Conservation (phyloP, 1,139 yeast genomes). For the Saccharomycopsis hybrid region DNA sequence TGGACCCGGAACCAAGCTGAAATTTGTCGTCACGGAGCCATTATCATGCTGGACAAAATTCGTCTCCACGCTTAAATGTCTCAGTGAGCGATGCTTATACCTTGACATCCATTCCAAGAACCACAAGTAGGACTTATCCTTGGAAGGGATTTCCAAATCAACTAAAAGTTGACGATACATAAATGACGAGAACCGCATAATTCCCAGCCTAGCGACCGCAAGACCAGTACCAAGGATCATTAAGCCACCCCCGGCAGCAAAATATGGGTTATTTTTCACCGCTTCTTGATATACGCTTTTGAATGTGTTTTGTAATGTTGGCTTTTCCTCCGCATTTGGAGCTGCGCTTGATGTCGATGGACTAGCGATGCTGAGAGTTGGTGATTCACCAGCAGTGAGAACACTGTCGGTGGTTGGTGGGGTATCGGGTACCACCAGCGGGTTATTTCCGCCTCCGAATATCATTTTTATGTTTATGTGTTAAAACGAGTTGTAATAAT, state of each 20-base stretch:
- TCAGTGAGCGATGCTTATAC: constrained; percentile 61
- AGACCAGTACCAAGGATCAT: constrained; percentile 89
- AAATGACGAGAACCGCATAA: constrained; percentile 56
- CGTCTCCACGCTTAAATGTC: constrained; percentile 90
- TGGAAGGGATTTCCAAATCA: constrained; percentile 88
- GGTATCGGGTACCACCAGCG: too few species aligned
- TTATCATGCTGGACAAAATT: constrained; percentile 84
- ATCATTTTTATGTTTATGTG: too few species aligned
- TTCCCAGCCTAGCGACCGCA: constrained; percentile 70
- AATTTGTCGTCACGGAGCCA: constrained; percentile 83
- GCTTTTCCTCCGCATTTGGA: not conserved
- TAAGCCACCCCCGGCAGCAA: constrained; percentile 96
- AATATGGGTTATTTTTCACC: constrained; percentile 75
- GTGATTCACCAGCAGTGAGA: too few species aligned
- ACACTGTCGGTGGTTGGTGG: too few species aligned
- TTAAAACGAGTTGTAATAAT: too few species aligned
- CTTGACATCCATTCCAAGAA: constrained; percentile 95
- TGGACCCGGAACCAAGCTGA: constrained; percentile 93
- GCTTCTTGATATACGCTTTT: constrained; percentile 32
- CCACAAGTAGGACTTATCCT: constrained; percentile 93
- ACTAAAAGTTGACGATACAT: constrained; percentile 79
- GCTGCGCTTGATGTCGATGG: too few species aligned
- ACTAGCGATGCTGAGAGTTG: too few species aligned
- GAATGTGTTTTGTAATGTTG: not conserved
- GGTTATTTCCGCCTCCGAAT: too few species aligned